A percentile compares a stretch with the other conserved stretches of the same genome.
phyloP scores from a whole-genome alignment of 164 flowering plant species.

The Tetracentron sinense region DNA sequence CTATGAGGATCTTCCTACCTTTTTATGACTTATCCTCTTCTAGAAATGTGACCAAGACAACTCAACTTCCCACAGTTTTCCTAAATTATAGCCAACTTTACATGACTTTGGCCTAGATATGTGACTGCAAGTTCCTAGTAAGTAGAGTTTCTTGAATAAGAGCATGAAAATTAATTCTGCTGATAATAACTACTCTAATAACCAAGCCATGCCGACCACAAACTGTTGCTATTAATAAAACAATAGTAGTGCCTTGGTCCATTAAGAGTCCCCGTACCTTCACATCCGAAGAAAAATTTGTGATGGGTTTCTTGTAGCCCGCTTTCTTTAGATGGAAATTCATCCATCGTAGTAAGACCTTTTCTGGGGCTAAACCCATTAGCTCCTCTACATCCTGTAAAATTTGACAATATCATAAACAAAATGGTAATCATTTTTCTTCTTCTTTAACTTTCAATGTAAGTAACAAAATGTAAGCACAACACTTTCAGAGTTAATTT shows the following conservation, averaged over 20 bases:
- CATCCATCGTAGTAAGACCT: slow-evolving; percentile 77
- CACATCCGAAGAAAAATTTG: slow-evolving; percentile 76
- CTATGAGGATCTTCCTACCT: no score
- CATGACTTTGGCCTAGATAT: background rate
- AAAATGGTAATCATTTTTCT: no score
- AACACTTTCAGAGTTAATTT: no score
- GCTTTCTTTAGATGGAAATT: slow-evolving; percentile 74
- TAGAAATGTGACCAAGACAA: no score
- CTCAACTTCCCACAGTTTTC: no score
- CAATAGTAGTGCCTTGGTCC: background rate
- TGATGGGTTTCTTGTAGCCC: slow-evolving; percentile 48
- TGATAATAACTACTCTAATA: background rate
- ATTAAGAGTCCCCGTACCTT: slow-evolving; percentile 60
- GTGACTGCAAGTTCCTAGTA: no score
- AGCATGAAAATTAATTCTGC: background rate
- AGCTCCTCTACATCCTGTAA: slow-evolving; percentile 80
- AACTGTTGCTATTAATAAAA: background rate
- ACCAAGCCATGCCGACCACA: background rate
- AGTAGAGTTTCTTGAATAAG: background rate
- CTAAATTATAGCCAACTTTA: no score
- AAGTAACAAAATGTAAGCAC: background rate
- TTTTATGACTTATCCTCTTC: no score
- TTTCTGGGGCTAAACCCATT: slow-evolving; percentile 70
- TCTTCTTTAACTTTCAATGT: background rate
- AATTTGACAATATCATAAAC: no score